Conservation (phyloP, 306 rosid genomes). For the Arachis stenosperma region DNA sequence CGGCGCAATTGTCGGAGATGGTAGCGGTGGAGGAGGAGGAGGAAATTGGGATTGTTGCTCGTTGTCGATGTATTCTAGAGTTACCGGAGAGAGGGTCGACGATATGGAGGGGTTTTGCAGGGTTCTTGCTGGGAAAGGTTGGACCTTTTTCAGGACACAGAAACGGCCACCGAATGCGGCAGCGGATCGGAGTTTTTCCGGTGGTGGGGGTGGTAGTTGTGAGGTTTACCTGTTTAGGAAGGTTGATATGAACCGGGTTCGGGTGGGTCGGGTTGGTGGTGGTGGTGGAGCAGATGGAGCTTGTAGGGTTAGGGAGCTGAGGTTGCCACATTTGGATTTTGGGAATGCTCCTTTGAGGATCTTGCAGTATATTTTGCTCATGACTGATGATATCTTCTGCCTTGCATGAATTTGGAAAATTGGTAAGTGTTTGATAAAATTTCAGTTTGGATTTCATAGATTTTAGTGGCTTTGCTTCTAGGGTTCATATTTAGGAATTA, state of each 20-base stretch:
- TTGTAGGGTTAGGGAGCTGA: slow-evolving; percentile 61
- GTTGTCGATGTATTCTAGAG: slow-evolving; percentile 50
- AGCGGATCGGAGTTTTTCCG: slow-evolving; percentile 23
- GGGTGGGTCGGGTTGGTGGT: slow-evolving; percentile 43
- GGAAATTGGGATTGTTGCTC: slow-evolving; percentile 68
- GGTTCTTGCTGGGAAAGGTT: slow-evolving; percentile 63
- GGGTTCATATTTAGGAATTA: no score
- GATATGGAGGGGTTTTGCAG: slow-evolving; percentile 61
- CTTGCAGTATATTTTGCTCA: slow-evolving; percentile 77
- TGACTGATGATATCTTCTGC: slow-evolving; percentile 64
- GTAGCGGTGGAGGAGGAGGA: slow-evolving; percentile 11
- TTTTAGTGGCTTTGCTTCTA: no score
- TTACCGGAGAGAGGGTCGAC: slow-evolving; percentile 45
- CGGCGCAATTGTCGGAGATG: slow-evolving; percentile 1
- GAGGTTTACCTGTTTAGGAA: slow-evolving; percentile 56
- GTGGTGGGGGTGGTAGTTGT: slow-evolving; percentile 41
- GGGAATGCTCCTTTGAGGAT: slow-evolving; percentile 70
- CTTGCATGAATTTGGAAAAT: slow-evolving; percentile 36
- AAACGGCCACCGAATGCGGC: slow-evolving; percentile 43
- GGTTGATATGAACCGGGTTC: slow-evolving; percentile 59
- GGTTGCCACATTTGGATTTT: slow-evolving; percentile 67
- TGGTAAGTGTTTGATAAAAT: slow-evolving; percentile 33
- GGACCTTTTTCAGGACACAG: slow-evolving; percentile 62
- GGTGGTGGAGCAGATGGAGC: slow-evolving; percentile 42
- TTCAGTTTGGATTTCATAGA: neutral